Conservation (phyloP, 257 asterid species). For the Lavandula angustifolia region DNA sequence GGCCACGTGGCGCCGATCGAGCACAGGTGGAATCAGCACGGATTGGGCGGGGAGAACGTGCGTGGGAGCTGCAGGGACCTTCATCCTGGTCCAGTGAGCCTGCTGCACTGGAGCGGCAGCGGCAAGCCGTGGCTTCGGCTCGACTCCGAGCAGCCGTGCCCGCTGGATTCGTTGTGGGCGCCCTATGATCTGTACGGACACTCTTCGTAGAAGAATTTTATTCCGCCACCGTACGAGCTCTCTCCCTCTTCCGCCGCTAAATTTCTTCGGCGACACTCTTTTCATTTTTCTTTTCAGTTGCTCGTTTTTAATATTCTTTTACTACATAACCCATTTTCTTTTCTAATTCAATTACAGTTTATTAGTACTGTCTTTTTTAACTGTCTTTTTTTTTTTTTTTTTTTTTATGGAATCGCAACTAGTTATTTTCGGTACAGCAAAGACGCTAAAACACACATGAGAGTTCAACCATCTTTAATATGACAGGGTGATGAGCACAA, state of each 20-base stretch:
- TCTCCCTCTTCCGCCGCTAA: conserved; percentile 46
- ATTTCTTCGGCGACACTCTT: conserved; percentile 35
- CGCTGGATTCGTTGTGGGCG: conserved; percentile 58
- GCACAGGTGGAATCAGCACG: conserved; percentile 71
- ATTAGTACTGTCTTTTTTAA: too few species aligned
- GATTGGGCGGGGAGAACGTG: conserved; percentile 66
- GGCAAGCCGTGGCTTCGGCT: conserved; percentile 76
- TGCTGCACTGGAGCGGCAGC: conserved; percentile 74
- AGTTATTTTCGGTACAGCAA: too few species aligned
- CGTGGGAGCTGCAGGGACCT: conserved; percentile 59
- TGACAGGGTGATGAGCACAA: too few species aligned
- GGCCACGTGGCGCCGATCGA: conserved; percentile 58
- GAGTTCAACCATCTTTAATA: too few species aligned
- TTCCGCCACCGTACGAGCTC: conserved; percentile 24
- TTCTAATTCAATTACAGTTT: conserved; percentile 27
- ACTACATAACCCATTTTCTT: conserved; percentile 28
- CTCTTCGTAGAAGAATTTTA: conserved; percentile 29
- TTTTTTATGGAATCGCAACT: too few species aligned
- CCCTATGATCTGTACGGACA: conserved; percentile 50
- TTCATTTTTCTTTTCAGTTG: background rate
- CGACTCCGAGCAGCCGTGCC: conserved; percentile 53
- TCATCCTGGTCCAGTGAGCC: conserved; percentile 60
- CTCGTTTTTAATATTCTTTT: conserved; percentile 9
- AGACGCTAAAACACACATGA: too few species aligned
- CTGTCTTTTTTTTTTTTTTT: too few species aligned